Evolutionary conservation across 768 basidiomycete genomes (phyloP).

Genomic region (Podaxis sp.): DNA sequence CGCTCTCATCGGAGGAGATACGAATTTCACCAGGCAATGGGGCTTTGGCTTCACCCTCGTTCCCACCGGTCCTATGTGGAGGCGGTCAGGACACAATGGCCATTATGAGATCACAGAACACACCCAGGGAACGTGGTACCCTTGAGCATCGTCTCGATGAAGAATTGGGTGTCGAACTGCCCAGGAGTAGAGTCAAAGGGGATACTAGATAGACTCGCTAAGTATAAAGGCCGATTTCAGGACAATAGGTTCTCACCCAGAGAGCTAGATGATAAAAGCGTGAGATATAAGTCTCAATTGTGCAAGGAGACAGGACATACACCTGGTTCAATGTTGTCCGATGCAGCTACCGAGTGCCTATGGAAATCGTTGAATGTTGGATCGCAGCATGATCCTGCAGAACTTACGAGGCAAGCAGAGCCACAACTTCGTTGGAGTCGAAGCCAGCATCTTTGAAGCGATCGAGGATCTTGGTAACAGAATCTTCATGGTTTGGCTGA

Average conservation of each 20-base stretch:
- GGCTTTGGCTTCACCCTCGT: constrained; percentile 29
- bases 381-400: background rate
- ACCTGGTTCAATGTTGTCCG: constrained; percentile 3
- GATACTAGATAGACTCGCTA: constrained; percentile 2
- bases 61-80: background rate
- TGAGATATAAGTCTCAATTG: background rate
- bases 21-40: constrained; percentile 39
- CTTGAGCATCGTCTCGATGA: constrained; percentile 34
- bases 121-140: constrained; percentile 36
- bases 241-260: constrained; percentile 1
- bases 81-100: background rate
- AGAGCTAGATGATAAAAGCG: background rate
- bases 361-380: background rate
- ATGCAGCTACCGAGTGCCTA: constrained; percentile 7
- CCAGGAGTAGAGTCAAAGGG: constrained; percentile 45
- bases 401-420: constrained; percentile 11
- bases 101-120: background rate
- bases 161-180: constrained; percentile 41
- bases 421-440: constrained; percentile 14
- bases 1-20: constrained; percentile 34
- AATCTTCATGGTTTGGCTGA: constrained; percentile 9
- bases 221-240: background rate
- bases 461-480: constrained; percentile 16
- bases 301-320: background rate
- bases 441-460: constrained; percentile 22